A percentile compares a stretch with the other conserved stretches of the same genome.
phyloP scores from a whole-genome alignment of 2,329 filamentous ascomycete species.

The Aspergillus viridinutans region DNA sequence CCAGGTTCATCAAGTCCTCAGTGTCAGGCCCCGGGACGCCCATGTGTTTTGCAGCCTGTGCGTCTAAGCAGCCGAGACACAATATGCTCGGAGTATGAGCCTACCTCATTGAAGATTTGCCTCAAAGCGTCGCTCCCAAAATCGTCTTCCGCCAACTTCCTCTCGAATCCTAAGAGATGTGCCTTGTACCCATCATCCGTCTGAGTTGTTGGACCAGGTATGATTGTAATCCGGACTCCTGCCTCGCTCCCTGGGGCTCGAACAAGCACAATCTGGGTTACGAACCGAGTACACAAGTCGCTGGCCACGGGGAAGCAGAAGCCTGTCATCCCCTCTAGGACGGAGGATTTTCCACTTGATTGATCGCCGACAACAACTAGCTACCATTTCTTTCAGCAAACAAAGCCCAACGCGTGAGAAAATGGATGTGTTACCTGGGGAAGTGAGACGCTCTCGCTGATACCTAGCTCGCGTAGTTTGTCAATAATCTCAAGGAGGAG shows the following conservation, averaged over 20 bases:
- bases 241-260: conserved; percentile 7
- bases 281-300: conserved; percentile 30
- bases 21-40: conserved; percentile 18
- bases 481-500: conserved; percentile 20
- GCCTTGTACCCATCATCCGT: conserved; percentile 8
- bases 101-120: conserved; percentile 22
- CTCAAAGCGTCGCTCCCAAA: conserved; percentile 18
- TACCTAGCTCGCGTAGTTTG: conserved; percentile 23
- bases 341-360: conserved; percentile 30
- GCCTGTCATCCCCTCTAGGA: conserved; percentile 28
- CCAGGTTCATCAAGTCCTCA: conserved; percentile 11
- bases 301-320: conserved; percentile 27
- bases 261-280: conserved; percentile 29
- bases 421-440: conserved; percentile 21
- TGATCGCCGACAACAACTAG: conserved; percentile 33
- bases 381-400: conserved; percentile 11
- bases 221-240: conserved; percentile 29
- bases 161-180: conserved; percentile 13
- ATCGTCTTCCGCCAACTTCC: conserved; percentile 5
- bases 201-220: conserved; percentile 23
- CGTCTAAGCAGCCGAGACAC: neutral
- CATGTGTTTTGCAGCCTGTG: conserved; percentile 24
- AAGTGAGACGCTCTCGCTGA: conserved; percentile 26
- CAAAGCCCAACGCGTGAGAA: neutral
- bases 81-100: neutral